These are phyloP conservation scores for Daphne laureola DNA, from an alignment of 441 rosid genomes.

Conservation along the genomic window DNA sequence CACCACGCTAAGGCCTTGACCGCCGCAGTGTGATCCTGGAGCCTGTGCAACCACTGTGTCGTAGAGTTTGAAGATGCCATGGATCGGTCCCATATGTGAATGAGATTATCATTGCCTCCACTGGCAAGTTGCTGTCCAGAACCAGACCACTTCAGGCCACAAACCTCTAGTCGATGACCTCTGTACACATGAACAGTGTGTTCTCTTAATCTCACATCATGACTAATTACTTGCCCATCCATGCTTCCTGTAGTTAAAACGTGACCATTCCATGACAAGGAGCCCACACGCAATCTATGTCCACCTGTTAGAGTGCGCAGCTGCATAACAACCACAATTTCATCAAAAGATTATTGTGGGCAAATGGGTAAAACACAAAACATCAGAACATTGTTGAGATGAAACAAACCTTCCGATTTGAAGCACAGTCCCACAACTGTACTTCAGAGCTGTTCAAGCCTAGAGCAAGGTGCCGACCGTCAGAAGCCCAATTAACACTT, in stretches of 20 bases:
- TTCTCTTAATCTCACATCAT: slow-evolving; percentile 38
- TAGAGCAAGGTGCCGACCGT: slow-evolving; percentile 60
- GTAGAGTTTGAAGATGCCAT: slow-evolving; percentile 26
- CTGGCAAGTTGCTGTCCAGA: slow-evolving; percentile 55
- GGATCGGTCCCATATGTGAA: slow-evolving; percentile 53
- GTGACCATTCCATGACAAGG: slow-evolving; percentile 50
- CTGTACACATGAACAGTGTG: slow-evolving; percentile 36
- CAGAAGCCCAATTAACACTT: slow-evolving; percentile 72
- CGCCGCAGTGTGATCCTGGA: slow-evolving; percentile 43
- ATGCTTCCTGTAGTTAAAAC: slow-evolving; percentile 37
- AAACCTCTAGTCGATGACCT: slow-evolving; percentile 47
- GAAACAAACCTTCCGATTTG: slow-evolving; percentile 31
- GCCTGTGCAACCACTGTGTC: slow-evolving; percentile 49
- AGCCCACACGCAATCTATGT: slow-evolving; percentile 30
- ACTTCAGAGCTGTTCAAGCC: slow-evolving; percentile 68
- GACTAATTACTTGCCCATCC: slow-evolving; percentile 31
- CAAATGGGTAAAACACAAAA: too few relatives aligned
- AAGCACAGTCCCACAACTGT: slow-evolving; percentile 51
- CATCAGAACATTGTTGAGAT: not conserved
- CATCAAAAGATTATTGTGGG: too few relatives aligned
- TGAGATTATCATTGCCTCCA: slow-evolving; percentile 54
- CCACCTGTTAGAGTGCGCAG: slow-evolving; percentile 32
- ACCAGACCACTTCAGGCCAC: slow-evolving; percentile 53
- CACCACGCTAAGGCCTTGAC: slow-evolving; percentile 73
- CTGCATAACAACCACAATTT: slow-evolving; percentile 12